These are phyloP conservation scores for Mallotus repandus DNA, from an alignment of 441 rosid species.

Conservation along the genomic window DNA sequence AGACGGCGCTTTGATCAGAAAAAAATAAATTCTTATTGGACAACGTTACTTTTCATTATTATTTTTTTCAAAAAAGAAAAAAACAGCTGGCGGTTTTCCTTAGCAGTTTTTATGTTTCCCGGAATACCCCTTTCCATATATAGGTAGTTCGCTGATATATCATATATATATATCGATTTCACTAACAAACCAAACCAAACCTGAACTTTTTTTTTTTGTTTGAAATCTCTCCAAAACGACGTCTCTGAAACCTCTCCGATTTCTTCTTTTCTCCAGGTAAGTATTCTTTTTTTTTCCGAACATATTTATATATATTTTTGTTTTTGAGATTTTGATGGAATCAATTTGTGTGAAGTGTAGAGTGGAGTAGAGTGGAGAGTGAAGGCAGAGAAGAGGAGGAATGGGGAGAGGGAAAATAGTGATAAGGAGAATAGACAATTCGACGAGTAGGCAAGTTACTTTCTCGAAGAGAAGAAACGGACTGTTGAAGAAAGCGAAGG, in stretches of 20 bases:
- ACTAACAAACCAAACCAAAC: background rate
- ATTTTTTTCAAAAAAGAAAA: background rate
- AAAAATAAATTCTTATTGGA: constrained; percentile 24
- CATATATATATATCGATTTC: background rate
- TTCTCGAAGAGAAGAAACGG: constrained; percentile 76
- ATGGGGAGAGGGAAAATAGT: constrained; percentile 89
- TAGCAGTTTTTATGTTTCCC: constrained; percentile 24
- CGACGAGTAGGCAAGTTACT: constrained; percentile 84
- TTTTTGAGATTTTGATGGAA: background rate
- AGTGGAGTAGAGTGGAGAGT: background rate
- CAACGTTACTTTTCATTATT: constrained; percentile 23
- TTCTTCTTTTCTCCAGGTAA: constrained; percentile 23
- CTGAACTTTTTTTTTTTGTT: background rate
- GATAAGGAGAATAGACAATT: constrained; percentile 73
- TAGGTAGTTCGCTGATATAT: constrained; percentile 29
- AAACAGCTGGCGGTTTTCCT: constrained; percentile 1
- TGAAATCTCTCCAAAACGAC: constrained; percentile 31
- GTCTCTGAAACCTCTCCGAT: constrained; percentile 19
- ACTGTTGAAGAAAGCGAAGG: constrained; percentile 75
- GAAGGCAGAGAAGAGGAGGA: background rate
- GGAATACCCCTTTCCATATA: constrained; percentile 36
- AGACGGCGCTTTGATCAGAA: constrained; percentile 23
- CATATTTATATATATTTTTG: background rate
- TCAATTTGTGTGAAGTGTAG: background rate
- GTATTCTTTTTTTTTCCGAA: background rate